A percentile compares a stretch with the other conserved stretches of the same genome.
phyloP scores from a whole-genome alignment of 2,329 filamentous ascomycete genomes.

The Phialocephala subalpina region DNA sequence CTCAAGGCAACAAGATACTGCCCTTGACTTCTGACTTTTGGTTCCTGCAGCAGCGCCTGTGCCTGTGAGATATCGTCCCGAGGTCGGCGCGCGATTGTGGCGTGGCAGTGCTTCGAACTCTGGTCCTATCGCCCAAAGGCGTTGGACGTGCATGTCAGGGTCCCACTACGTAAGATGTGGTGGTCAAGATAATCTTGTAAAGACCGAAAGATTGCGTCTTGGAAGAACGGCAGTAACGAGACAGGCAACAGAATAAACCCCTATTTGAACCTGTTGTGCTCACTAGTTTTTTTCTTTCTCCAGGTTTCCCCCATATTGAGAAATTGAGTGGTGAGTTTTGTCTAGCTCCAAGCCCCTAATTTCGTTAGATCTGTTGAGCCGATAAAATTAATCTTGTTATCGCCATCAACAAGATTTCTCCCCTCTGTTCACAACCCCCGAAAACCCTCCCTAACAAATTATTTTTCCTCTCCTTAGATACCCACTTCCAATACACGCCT shows the following conservation, averaged over 20 bases:
- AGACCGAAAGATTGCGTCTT: neutral
- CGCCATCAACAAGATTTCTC: constrained; percentile 13
- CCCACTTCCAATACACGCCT: neutral
- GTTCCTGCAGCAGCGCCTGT: constrained; percentile 1
- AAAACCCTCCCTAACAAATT: neutral
- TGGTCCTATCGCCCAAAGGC: neutral
- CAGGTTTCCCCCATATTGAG: neutral
- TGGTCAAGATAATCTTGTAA: neutral
- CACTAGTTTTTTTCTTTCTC: neutral
- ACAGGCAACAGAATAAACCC: neutral
- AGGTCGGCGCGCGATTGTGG: neutral
- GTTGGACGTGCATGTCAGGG: neutral
- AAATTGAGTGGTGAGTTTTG: constrained; percentile 5
- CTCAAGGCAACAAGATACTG: neutral
- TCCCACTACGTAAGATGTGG: neutral
- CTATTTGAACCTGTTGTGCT: neutral
- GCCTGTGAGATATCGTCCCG: constrained; percentile 6
- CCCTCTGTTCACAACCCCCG: neutral
- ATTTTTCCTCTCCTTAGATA: neutral
- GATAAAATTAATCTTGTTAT: constrained; percentile 16
- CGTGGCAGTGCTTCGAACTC: neutral
- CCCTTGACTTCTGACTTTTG: neutral
- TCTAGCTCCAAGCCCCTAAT: neutral
- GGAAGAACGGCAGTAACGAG: neutral
- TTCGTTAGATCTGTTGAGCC: constrained; percentile 11